Conservation (phyloP, 495 filamentous ascomycete genomes). For the Lasiosphaeria miniovina region DNA sequence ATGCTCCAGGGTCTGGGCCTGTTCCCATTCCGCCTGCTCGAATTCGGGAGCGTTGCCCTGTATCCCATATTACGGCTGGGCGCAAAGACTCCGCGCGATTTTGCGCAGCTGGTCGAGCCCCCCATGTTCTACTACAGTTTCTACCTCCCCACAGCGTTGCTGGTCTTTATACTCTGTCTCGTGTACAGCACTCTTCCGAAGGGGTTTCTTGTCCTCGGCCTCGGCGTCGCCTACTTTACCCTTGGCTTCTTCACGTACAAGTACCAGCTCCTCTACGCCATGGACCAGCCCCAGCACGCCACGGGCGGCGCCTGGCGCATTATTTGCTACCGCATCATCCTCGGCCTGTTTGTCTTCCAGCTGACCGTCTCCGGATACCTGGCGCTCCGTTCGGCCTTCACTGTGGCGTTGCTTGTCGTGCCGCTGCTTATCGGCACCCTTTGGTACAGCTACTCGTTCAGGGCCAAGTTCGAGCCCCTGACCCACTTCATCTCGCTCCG, state of each 20-base stretch:
- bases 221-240: constrained; percentile 83
- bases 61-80: constrained; percentile 76
- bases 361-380: constrained; percentile 86
- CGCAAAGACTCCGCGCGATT: constrained; percentile 90
- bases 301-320: constrained; percentile 93
- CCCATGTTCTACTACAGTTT: constrained; percentile 94
- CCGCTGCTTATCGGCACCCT: constrained; percentile 76
- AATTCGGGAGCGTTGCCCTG: constrained; percentile 80
- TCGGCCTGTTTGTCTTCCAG: constrained; percentile 85
- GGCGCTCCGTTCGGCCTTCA: constrained; percentile 68
- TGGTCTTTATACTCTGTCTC: constrained; percentile 90
- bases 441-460: constrained; percentile 80
- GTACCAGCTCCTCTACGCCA: constrained; percentile 95
- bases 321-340: constrained; percentile 83
- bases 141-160: constrained; percentile 85
- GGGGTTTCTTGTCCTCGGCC: constrained; percentile 76
- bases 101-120: constrained; percentile 77
- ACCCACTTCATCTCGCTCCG: constrained; percentile 89
- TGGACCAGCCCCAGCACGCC: constrained; percentile 95
- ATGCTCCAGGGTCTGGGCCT: constrained; percentile 89
- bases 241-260: constrained; percentile 95
- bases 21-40: constrained; percentile 86
- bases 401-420: constrained; percentile 64
- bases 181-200: constrained; percentile 88
- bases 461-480: constrained; percentile 72